Evolutionary conservation across 768 basidiomycete genomes (phyloP).

Genomic region (Collybia sp.): DNA sequence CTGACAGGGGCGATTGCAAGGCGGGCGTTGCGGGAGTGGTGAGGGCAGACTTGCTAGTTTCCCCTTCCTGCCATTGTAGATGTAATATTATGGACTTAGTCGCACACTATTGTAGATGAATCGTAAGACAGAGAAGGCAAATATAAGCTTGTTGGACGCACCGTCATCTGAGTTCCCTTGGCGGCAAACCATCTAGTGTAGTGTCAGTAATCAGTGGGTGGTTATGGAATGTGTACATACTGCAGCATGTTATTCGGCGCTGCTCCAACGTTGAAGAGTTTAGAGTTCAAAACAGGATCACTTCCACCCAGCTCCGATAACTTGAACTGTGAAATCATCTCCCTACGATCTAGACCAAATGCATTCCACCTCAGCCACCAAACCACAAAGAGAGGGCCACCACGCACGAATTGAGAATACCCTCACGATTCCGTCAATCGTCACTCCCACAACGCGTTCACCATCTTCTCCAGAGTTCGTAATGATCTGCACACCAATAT

Average conservation of each 20-base stretch:
- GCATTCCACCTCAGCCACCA: neutral
- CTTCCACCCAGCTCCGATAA: conserved; percentile 69
- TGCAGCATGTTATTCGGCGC: conserved; percentile 89
- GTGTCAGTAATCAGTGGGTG: neutral
- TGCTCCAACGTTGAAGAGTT: conserved; percentile 70
- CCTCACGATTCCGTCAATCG: conserved; percentile 87
- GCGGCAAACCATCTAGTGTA: conserved; percentile 77
- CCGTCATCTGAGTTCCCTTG: conserved; percentile 87
- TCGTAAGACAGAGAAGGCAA: neutral
- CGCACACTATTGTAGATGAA: conserved; percentile 59
- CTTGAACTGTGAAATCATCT: conserved; percentile 93
- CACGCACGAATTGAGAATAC: conserved; percentile 86
- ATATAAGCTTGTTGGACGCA: conserved; percentile 25
- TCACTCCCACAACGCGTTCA: conserved; percentile 85
- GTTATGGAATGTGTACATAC: conserved; percentile 28
- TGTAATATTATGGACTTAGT: conserved; percentile 86
- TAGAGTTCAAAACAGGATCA: conserved; percentile 62
- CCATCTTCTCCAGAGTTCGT: conserved; percentile 44
- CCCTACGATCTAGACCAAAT: conserved; percentile 43
- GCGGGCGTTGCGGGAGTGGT: conserved; percentile 15
- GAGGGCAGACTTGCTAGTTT: conserved; percentile 18
- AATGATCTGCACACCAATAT: conserved; percentile 85
- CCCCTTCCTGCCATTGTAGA: conserved; percentile 80
- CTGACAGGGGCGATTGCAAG: conserved; percentile 8
- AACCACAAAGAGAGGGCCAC: neutral